Conservation (phyloP, 108 stramenopile species). For the Discostella pseudostelligera region DNA sequence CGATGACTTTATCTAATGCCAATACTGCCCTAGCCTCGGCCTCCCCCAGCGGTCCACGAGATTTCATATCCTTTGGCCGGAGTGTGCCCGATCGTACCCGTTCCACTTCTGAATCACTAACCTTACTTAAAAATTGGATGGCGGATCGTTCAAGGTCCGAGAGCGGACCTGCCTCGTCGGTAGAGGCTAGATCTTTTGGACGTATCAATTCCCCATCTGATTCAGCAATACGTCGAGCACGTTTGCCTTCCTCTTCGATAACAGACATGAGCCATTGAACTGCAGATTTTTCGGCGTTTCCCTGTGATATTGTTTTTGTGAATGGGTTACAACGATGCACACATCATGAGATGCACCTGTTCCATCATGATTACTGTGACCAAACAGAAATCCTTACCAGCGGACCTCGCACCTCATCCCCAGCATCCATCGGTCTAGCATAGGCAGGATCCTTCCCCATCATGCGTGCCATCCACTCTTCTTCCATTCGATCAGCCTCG, state of each 20-base stretch:
- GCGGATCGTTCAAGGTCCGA: conserved; percentile 63
- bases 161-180: conserved; percentile 63
- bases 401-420: conserved; percentile 64
- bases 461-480: conserved; percentile 73
- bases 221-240: conserved; percentile 69
- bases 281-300: conserved; percentile 63
- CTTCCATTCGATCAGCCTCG: conserved; percentile 78
- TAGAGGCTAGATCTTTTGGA: conserved; percentile 52
- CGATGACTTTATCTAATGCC: conserved; percentile 57
- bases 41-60: conserved; percentile 71
- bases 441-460: conserved; percentile 79
- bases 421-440: conserved; percentile 86
- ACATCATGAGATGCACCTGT: too few relatives aligned
- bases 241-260: conserved; percentile 82
- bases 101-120: conserved; percentile 61
- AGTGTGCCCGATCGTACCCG: conserved; percentile 51
- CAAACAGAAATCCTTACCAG: conserved; percentile 41
- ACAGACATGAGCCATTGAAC: conserved; percentile 73
- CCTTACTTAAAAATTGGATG: conserved; percentile 57
- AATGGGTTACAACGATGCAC: too few relatives aligned
- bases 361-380: neutral
- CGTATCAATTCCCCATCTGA: conserved; percentile 69
- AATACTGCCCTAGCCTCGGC: conserved; percentile 57
- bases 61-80: conserved; percentile 78
- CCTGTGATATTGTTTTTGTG: conserved; percentile 28